phyloP scores from a whole-genome alignment of 345 rosid species.

The Syzygium aqueum region DNA sequence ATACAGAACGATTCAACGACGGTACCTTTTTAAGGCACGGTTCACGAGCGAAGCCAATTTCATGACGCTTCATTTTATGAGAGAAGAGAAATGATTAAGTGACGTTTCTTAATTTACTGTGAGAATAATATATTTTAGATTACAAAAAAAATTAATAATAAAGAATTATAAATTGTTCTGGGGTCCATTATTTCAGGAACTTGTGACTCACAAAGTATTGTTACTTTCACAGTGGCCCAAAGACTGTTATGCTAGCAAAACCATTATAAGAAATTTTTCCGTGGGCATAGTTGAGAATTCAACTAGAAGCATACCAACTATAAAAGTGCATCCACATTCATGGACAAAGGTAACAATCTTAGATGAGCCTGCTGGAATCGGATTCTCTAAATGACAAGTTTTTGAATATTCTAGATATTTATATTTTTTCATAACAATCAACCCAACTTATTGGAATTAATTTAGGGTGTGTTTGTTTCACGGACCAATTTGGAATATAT shows the following conservation, averaged over 20 bases:
- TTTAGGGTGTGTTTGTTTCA: not conserved
- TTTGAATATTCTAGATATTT: not conserved
- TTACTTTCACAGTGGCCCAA: too few species aligned
- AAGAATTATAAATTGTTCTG: too few species aligned
- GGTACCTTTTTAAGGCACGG: not conserved
- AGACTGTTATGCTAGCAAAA: too few species aligned
- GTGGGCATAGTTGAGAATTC: not conserved
- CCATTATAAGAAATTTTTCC: too few species aligned
- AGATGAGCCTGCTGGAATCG: slow-evolving; percentile 23
- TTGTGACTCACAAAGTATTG: too few species aligned
- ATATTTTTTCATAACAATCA: not conserved
- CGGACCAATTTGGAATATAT: not conserved
- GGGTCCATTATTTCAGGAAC: too few species aligned
- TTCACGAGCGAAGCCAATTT: too few species aligned
- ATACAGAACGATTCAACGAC: rapidly evolving
- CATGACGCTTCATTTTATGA: not conserved
- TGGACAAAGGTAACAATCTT: slow-evolving; percentile 21
- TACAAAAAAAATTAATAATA: too few species aligned
- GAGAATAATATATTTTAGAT: too few species aligned
- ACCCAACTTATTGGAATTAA: too few species aligned
- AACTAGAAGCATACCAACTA: not conserved
- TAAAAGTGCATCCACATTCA: slow-evolving; percentile 7
- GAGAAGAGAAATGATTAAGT: not conserved
- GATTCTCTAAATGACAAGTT: slow-evolving; percentile 5
- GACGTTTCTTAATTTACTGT: too few species aligned